Evolutionary conservation across 371 early-diverging fungal species (phyloP).

Genomic region (Dinochytrium kinnereticum): DNA sequence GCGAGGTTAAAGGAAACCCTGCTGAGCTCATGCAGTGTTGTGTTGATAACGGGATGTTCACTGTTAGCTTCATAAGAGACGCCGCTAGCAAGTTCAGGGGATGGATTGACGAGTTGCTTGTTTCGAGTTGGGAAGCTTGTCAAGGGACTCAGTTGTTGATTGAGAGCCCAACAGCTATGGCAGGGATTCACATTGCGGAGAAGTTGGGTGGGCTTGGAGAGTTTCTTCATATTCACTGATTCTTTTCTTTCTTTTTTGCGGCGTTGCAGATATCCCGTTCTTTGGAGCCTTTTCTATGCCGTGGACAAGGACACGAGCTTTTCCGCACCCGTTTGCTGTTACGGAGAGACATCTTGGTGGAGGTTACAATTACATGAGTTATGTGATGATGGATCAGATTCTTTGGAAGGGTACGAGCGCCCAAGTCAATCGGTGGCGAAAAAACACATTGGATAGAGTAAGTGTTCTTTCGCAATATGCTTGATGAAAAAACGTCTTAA

Average conservation of each 20-base stretch:
- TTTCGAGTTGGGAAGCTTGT: slow-evolving; percentile 73
- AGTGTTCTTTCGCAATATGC: slow-evolving; percentile 13
- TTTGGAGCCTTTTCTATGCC: slow-evolving; percentile 82
- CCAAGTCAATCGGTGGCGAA: slow-evolving; percentile 72
- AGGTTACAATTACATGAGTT: slow-evolving; percentile 81
- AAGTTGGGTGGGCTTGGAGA: slow-evolving; percentile 51
- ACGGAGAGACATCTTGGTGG: slow-evolving; percentile 67
- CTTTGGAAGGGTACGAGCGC: slow-evolving; percentile 72
- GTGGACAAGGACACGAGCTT: slow-evolving; percentile 80
- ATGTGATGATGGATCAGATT: slow-evolving; percentile 77
- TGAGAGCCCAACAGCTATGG: slow-evolving; percentile 78
- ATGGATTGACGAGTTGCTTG: slow-evolving; percentile 77
- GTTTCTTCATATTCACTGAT: slow-evolving; percentile 24
- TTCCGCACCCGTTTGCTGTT: slow-evolving; percentile 84
- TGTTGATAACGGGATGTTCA: slow-evolving; percentile 79
- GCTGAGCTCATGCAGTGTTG: slow-evolving; percentile 74
- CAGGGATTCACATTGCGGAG: slow-evolving; percentile 81
- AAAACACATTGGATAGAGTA: slow-evolving; percentile 51
- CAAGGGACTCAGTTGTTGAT: slow-evolving; percentile 76
- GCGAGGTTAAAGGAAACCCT: slow-evolving; percentile 73
- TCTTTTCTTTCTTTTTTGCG: not conserved
- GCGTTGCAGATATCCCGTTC: slow-evolving; percentile 62
- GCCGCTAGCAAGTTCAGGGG: slow-evolving; percentile 66
- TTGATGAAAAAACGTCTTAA: not conserved
- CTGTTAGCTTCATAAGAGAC: slow-evolving; percentile 71